Percentiles rank a stretch among this genome's conserved stretches.
phyloP scores from a whole-genome alignment of 1,284 basidiomycete species.

The Apiotrichum porosum region DNA sequence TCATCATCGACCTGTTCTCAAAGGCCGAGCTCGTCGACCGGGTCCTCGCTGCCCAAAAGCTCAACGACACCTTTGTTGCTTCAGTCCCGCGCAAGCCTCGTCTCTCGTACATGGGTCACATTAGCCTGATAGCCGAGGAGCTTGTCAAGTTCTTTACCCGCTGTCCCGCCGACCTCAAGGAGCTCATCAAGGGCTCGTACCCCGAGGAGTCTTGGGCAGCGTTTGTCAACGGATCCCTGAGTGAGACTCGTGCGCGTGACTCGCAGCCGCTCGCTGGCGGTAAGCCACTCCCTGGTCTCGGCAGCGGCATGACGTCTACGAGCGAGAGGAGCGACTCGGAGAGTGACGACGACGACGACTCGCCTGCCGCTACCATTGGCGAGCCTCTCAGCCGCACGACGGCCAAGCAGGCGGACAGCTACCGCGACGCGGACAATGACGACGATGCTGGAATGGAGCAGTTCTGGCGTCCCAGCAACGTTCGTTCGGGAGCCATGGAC shows the following conservation, averaged over 20 bases:
- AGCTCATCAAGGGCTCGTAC: conserved; percentile 60
- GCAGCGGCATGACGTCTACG: conserved; percentile 7
- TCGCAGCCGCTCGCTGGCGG: conserved; percentile 72
- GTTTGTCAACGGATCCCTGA: conserved; percentile 74
- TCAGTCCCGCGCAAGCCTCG: conserved; percentile 52
- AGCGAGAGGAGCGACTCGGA: conserved; percentile 21
- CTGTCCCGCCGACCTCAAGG: conserved; percentile 74
- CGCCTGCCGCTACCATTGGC: conserved; percentile 25
- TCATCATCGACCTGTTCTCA: conserved; percentile 73
- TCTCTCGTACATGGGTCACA: conserved; percentile 94
- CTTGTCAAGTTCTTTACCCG: conserved; percentile 57
- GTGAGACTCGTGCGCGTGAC: conserved; percentile 78
- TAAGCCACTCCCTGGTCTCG: conserved; percentile 36
- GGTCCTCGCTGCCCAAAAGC: conserved; percentile 75
- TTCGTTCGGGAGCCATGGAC: conserved; percentile 18
- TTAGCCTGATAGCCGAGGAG: conserved; percentile 69
- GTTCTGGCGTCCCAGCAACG: conserved; percentile 15
- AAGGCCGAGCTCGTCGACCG: conserved; percentile 72
- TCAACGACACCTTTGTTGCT: conserved; percentile 57
- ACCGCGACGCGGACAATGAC: conserved; percentile 27
- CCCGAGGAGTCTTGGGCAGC: conserved; percentile 79
- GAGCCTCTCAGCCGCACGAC: conserved; percentile 39
- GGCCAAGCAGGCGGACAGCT: conserved; percentile 20
- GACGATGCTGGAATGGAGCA: conserved; percentile 23
- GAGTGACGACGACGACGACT: conserved; percentile 34